Percentiles rank a stretch among this genome's conserved stretches.
Conservation (phyloP, 768 basidiomycete genomes). For the Collybiopsis confluens region DNA sequence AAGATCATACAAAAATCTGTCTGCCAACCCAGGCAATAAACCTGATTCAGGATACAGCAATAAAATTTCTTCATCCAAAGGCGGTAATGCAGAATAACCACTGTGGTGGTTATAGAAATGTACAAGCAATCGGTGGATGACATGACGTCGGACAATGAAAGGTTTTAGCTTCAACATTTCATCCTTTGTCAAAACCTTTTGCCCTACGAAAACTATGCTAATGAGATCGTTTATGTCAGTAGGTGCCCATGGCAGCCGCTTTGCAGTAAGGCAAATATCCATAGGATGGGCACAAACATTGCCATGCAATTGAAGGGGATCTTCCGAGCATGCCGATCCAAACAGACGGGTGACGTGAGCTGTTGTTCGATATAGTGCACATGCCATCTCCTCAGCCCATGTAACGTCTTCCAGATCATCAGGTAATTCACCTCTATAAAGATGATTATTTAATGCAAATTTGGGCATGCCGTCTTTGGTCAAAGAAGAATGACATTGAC, state of each 20-base stretch:
- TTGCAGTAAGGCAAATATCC: not conserved
- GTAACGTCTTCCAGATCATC: not conserved
- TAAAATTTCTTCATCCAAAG: not conserved
- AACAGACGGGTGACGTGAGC: not conserved
- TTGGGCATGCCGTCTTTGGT: not conserved
- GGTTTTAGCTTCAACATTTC: not conserved
- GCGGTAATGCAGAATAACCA: not conserved
- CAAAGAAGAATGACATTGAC: not conserved
- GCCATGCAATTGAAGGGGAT: not conserved
- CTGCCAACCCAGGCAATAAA: not conserved
- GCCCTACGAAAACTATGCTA: not conserved
- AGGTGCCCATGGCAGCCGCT: not conserved
- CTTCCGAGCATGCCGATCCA: not conserved
- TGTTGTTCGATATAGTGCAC: not conserved
- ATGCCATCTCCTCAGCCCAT: not conserved
- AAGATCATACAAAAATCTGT: constrained; percentile 1
- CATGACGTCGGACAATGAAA: not conserved
- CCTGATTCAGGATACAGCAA: not conserved
- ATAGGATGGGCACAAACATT: constrained; percentile 3
- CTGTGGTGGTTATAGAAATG: not conserved
- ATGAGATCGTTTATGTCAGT: too few species aligned
- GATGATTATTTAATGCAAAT: not conserved
- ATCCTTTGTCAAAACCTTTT: not conserved
- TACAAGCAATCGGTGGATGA: not conserved
- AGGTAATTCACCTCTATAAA: not conserved